phyloP scores from a whole-genome alignment of 2,329 filamentous ascomycete genomes.

The Leptographium procerum region DNA sequence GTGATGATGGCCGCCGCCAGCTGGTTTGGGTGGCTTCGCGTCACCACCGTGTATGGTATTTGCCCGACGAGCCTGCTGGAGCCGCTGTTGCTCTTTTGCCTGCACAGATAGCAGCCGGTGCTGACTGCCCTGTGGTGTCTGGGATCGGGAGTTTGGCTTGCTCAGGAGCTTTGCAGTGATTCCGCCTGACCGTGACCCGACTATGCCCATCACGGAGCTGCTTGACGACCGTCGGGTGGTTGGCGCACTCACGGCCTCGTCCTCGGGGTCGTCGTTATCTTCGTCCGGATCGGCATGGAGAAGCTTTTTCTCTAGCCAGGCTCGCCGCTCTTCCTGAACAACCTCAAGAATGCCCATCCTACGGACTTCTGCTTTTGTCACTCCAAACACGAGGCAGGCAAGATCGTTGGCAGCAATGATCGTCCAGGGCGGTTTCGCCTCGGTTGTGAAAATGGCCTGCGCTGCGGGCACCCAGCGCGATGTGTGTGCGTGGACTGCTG shows the following conservation, averaged over 20 bases:
- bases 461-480: constrained; percentile 84
- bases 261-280: constrained; percentile 18
- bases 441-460: constrained; percentile 97
- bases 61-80: constrained; percentile 38
- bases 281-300: constrained; percentile 47
- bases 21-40: constrained; percentile 41
- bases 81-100: constrained; percentile 16
- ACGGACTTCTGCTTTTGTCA: constrained; percentile 88
- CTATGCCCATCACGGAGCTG: constrained; percentile 31
- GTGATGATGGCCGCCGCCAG: constrained; percentile 47
- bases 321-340: constrained; percentile 75
- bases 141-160: constrained; percentile 58
- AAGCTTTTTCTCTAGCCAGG: constrained; percentile 83
- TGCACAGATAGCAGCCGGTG: not conserved
- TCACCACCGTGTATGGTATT: constrained; percentile 52
- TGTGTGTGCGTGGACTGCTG: constrained; percentile 72
- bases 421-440: constrained; percentile 81
- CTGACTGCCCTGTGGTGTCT: constrained; percentile 24
- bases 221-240: constrained; percentile 40
- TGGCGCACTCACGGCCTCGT: not conserved
- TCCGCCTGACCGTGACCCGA: constrained; percentile 60
- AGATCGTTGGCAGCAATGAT: constrained; percentile 94
- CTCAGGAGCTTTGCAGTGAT: constrained; percentile 81
- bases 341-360: constrained; percentile 94
- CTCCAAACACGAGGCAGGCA: constrained; percentile 95